phyloP scores from a whole-genome alignment of 805 yeast species.

The Lachancea waltii region DNA sequence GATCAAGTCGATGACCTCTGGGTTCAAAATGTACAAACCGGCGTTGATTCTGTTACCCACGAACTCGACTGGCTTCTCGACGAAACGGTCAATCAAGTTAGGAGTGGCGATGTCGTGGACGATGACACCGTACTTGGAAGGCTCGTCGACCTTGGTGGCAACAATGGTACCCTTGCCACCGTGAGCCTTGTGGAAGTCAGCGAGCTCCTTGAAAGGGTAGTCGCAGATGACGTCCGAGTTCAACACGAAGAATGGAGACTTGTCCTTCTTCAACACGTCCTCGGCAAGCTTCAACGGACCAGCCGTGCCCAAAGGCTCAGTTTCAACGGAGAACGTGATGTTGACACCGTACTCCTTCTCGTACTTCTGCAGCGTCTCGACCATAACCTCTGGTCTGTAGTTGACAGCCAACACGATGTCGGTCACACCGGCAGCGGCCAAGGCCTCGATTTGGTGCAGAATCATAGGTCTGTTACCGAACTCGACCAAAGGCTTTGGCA shows the following conservation, averaged over 20 bases:
- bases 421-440: slow-evolving; percentile 97
- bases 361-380: slow-evolving; percentile 85
- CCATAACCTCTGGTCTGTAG: slow-evolving; percentile 99
- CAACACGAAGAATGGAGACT: slow-evolving; percentile 93
- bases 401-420: slow-evolving; percentile 98
- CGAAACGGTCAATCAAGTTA: slow-evolving; percentile 95
- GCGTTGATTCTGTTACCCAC: slow-evolving; percentile 99
- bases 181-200: slow-evolving; percentile 87
- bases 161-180: slow-evolving; percentile 98
- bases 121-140: slow-evolving; percentile 98
- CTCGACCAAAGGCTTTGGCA: slow-evolving; percentile 95
- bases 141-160: slow-evolving; percentile 99
- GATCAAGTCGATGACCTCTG: slow-evolving; percentile 91
- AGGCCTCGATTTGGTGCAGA: slow-evolving; percentile 95
- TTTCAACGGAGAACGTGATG: slow-evolving; percentile 96
- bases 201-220: slow-evolving; percentile 91
- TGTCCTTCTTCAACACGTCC: slow-evolving; percentile 85
- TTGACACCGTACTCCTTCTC: slow-evolving; percentile 90
- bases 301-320: slow-evolving; percentile 99
- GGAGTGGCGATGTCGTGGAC: slow-evolving; percentile 94
- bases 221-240: slow-evolving; percentile 99
- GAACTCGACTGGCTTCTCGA: slow-evolving; percentile 98
- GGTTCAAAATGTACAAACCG: slow-evolving; percentile 97
- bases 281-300: slow-evolving; percentile 99
- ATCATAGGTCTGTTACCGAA: slow-evolving; percentile 99